Evolutionary conservation across 148 eudicot genomes (phyloP), one percentile per base, ranked within the genome.

Genomic region (Nepenthes gracilis): DNA sequence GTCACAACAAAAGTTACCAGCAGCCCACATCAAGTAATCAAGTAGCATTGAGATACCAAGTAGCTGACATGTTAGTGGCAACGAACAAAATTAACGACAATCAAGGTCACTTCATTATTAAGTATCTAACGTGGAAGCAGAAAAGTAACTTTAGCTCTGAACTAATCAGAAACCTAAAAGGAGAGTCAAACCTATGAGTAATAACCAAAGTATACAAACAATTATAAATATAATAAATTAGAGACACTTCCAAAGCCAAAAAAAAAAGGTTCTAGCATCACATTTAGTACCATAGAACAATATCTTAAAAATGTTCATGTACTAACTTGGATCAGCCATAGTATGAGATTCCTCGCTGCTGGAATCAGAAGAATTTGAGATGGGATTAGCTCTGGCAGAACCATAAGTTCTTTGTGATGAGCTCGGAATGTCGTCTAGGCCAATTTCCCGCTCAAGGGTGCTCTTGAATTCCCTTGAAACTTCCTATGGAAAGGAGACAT

Each of bases 381-480:
- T 54, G 54, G 71, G 9, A 43, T 61, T 81, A 33, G 69, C 57
- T 57, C 67, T 60, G 64, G 58, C 73, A 56, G 95, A 66, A 59
- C 67, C 70, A 66, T 70, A 74, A 32, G 77, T 62, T 47, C 64
- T 67, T 47, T 47, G 65, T 12, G 84, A 23, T 23, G 23, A 68
- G 63, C 53, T 73, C 59, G 75, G 73, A 69, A 77, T 70, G 45
- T 92, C 94, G 70, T 92, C 98, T 63, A 92, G 90, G 71, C 98
- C 88, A 71, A 92, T 88, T 72, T 92, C 98, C 71, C 81, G 72
- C 69, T 92, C 96, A 71, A 92, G 85, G 43, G 90, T 78, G 76
- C 77, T 88, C 83, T 92, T 92, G 73, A 92, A 92, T 67, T 92
- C 98, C 72, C 83, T 88, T 52, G 98, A 92, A 67, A 92, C 98